phyloP scores from a whole-genome alignment of 2,329 filamentous ascomycete species.

The Penicillium brevicompactum region DNA sequence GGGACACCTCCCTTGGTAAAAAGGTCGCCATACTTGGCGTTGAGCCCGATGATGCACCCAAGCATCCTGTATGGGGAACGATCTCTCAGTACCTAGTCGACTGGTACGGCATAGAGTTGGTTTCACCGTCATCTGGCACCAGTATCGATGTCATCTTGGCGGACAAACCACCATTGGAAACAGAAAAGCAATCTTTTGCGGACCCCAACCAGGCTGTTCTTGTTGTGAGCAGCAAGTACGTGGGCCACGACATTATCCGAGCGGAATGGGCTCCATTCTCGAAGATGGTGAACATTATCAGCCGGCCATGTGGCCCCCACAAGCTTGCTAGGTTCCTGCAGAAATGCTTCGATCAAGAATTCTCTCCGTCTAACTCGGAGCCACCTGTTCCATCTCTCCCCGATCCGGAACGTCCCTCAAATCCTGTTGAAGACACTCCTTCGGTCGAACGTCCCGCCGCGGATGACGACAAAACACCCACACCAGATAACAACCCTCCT shows the following conservation, averaged over 20 bases:
- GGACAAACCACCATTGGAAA: slow-evolving; percentile 26
- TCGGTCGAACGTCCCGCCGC: not conserved
- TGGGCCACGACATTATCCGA: slow-evolving; percentile 31
- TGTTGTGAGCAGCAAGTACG: slow-evolving; percentile 37
- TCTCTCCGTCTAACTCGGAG: not conserved
- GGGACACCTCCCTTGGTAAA: slow-evolving; percentile 21
- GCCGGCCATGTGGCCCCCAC: slow-evolving; percentile 41
- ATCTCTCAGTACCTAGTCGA: slow-evolving; percentile 32
- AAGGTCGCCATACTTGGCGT: slow-evolving; percentile 31
- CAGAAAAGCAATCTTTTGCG: slow-evolving; percentile 1
- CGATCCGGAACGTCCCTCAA: not conserved
- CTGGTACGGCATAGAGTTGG: slow-evolving; percentile 37
- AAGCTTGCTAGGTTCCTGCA: slow-evolving; percentile 38
- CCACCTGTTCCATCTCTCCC: not conserved
- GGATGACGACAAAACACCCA: not conserved
- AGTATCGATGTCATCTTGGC: slow-evolving; percentile 36
- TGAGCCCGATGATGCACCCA: slow-evolving; percentile 14
- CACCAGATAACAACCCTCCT: not conserved
- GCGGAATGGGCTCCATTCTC: slow-evolving; percentile 25
- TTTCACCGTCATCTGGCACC: slow-evolving; percentile 21
- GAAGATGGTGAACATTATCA: slow-evolving; percentile 34
- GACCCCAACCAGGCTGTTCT: slow-evolving; percentile 29
- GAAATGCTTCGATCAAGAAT: slow-evolving; percentile 22
- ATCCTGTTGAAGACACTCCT: not conserved
- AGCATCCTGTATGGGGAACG: slow-evolving; percentile 23